Evolutionary conservation across 2,329 filamentous ascomycete species (phyloP), one percentile per base, ranked within the genome.

Genomic region (Malbranchea zuffiana): DNA sequence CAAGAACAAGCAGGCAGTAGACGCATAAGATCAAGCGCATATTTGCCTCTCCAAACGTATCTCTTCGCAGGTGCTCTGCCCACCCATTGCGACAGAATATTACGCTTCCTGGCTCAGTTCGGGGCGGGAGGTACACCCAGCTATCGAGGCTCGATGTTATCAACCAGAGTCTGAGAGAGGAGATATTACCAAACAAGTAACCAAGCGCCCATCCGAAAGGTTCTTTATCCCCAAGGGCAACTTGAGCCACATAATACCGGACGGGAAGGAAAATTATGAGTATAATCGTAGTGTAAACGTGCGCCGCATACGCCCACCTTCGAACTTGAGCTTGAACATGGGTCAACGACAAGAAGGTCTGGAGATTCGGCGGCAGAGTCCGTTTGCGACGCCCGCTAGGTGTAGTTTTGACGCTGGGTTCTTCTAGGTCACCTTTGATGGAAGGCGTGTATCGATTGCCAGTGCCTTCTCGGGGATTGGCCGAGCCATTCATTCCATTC

Each of bases 201-300:
- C 84, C 80, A 7, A 95, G 59, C 0, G 85, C 87, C 90, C 90
- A 98, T 2, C 88, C 84, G 29, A 98, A 74, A 0, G 90, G 86
- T 49, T 98, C 90, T 35, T 76, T 65, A 11, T 75, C 76, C 21
- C 70, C 53, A 1, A 98, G 67, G 10, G 85, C 86, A 44, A 72
- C 67, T 28, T 63, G 60, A 25, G 71, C 62, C 33, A 96, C 75
- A 47, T 84, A 81, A 2, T 67, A 66, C 37, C 86, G 74, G 18
- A 96, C 71, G 0, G 78, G 81, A 3, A 76, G 60, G 3, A 94
- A 60, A 35, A 92, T 74, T 20, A 84, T 72, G 1, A 65, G 50
- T 6, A 78, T 35, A 5, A 92, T 74, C 32, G 75, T 71, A 1
- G 67, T 41, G 55, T 95, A 95, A 12, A 86, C 76, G 51, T 83